Base-by-base conservation (phyloP, 257 asterid genomes). In the Paraleonurus japonicus region DNA sequence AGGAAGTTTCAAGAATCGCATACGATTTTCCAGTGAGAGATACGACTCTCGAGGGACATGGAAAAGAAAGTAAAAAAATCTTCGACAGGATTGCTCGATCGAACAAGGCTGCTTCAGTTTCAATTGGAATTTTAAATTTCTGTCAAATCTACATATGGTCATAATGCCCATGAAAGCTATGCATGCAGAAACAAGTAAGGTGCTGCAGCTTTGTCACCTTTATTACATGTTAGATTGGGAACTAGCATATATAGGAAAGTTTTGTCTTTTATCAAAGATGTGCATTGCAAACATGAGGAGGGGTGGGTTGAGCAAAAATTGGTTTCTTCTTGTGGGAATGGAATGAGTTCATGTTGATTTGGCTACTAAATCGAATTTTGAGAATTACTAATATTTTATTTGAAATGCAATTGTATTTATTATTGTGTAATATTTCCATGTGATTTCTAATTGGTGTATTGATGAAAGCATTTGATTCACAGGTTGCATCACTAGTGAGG, bases 1-100 rank as follows among this genome's bases (percentile, higher is more conserved):
- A 12, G 83, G 80, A 80, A 72, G 87, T 85, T 74, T 72, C 45
- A 76, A 74, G 79, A 82, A 77, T 63, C 45, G 62, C 76, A 1
- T 75, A 11, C 64, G 72, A 61, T 28, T 57, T 64, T 65, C 82
- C 63, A 76, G 75, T 69, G 74, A 58, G 5, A 70, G 72, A 28
- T 53, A 74, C 27, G 75, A 67, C 48, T 59, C 80, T 9, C 63
- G 58, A 61, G 72, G 64, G 47, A 58, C 70, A 74, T 77, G 76
- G 79, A 84, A 75, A 32, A 67, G 75, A n/a, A 20, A 63, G 67
- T 79, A 65, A 75, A 75, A 59, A 47, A n/a, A 47, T 62, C 48
- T 41, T 17, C 22, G 58, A 65, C 35, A 32, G 58, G 65, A 62
- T 11, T 43, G 63, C 66, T 67, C 28, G 23, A 15, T 24, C 9